phyloP scores from a whole-genome alignment of 805 yeast genomes.

The Lipomyces sp. region DNA sequence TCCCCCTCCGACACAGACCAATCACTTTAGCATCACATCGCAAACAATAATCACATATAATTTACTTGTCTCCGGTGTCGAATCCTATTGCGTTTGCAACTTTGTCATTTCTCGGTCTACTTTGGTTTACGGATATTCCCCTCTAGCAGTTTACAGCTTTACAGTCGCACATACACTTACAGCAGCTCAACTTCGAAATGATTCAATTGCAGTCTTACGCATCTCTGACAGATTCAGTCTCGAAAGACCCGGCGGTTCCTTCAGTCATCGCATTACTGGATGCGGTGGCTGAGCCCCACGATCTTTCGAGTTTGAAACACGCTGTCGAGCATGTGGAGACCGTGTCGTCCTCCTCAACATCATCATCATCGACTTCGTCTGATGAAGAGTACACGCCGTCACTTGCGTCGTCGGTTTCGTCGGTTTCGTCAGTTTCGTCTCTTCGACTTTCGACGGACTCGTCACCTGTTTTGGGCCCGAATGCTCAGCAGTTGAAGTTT shows the following conservation, averaged over 20 bases:
- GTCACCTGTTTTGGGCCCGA: constrained; percentile 13
- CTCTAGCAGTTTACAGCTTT: background rate
- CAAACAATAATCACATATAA: background rate
- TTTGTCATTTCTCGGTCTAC: constrained; percentile 4
- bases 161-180: background rate
- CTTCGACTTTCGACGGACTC: constrained; percentile 21
- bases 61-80: constrained; percentile 8
- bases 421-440: constrained; percentile 14
- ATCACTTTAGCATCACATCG: constrained; percentile 3
- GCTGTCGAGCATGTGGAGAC: background rate
- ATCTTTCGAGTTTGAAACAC: constrained; percentile 2
- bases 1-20: background rate
- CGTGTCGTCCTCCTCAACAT: background rate
- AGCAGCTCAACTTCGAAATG: background rate
- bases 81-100: background rate
- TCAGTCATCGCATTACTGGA: background rate
- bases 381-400: constrained; percentile 29
- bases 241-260: background rate
- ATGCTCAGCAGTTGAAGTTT: constrained; percentile 8
- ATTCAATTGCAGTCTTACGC: background rate
- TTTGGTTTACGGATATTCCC: constrained; percentile 5
- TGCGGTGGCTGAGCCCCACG: background rate
- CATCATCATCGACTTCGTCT: constrained; percentile 25
- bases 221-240: background rate
- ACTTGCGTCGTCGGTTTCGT: constrained; percentile 24